Evolutionary conservation across 331 rosid genomes (phyloP).

Genomic region (Quercus tomentella): DNA sequence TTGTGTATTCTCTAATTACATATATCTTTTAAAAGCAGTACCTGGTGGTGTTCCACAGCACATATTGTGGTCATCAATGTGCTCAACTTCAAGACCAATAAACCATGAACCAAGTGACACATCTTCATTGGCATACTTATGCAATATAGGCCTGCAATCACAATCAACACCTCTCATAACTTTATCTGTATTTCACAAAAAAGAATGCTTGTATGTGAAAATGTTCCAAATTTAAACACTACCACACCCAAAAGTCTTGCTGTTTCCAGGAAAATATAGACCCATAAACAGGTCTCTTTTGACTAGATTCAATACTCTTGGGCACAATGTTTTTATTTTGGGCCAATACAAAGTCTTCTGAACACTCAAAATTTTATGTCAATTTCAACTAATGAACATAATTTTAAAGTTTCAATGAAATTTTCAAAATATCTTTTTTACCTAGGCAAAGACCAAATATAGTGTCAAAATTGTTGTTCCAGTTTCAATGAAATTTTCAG

Average conservation of each 20-base stretch:
- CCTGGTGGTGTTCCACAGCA: constrained; percentile 99
- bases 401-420: not conserved
- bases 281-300: not conserved
- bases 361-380: not conserved
- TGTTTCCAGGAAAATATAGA: not conserved
- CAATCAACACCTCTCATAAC: constrained; percentile 15
- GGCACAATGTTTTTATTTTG: not conserved
- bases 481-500: not conserved
- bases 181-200: not conserved
- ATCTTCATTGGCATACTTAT: constrained; percentile 94
- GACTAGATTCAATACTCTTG: not conserved
- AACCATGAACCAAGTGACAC: constrained; percentile 97
- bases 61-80: constrained; percentile 91
- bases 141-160: constrained; percentile 77
- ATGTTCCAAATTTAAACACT: not conserved
- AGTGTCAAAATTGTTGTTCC: not conserved
- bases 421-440: not conserved
- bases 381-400: not conserved
- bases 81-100: constrained; percentile 96
- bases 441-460: not conserved
- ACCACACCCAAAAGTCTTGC: not conserved
- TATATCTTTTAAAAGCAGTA: constrained; percentile 22
- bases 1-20: not conserved
- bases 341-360: not conserved
- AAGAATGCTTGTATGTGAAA: not conserved